Evolutionary conservation across 352 stramenopile species (phyloP).

Genomic region (Phytophthora sp.): DNA sequence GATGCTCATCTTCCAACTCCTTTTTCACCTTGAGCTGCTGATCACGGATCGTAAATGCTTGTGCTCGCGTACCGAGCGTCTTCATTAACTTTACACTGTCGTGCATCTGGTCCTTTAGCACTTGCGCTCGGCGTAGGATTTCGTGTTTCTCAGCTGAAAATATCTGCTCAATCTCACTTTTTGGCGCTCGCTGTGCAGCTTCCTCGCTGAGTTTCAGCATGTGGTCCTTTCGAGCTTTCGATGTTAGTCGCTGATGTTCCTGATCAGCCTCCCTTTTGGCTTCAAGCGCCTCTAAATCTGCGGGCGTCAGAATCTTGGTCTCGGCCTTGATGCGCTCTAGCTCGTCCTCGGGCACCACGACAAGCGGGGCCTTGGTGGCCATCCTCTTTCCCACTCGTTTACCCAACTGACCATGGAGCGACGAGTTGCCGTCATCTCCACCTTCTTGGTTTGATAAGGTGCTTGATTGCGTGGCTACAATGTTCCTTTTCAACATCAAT

Average conservation of each 20-base stretch:
- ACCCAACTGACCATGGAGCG: slow-evolving; percentile 1
- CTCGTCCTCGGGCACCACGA: slow-evolving; percentile 49
- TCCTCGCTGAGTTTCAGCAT: slow-evolving; percentile 79
- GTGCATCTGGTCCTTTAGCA: slow-evolving; percentile 77
- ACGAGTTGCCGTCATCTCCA: slow-evolving; percentile 13
- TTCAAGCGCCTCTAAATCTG: slow-evolving; percentile 62
- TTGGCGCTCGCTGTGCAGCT: slow-evolving; percentile 62
- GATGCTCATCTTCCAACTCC: slow-evolving; percentile 70
- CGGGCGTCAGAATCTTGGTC: slow-evolving; percentile 64
- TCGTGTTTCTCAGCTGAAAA: slow-evolving; percentile 73
- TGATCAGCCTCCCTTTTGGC: slow-evolving; percentile 59
- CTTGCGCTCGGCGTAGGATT: slow-evolving; percentile 53
- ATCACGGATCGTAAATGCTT: slow-evolving; percentile 95
- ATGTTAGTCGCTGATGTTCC: slow-evolving; percentile 58
- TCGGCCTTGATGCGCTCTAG: slow-evolving; percentile 70
- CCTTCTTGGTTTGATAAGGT: slow-evolving; percentile 36
- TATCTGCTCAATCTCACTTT: slow-evolving; percentile 82
- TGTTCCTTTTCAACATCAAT: slow-evolving; percentile 33
- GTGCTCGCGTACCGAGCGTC: slow-evolving; percentile 90
- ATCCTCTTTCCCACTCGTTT: slow-evolving; percentile 20
- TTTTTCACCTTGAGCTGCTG: slow-evolving; percentile 85
- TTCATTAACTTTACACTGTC: slow-evolving; percentile 96
- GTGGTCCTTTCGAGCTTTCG: slow-evolving; percentile 80
- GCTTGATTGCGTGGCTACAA: slow-evolving; percentile 32
- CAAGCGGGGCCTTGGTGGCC: slow-evolving; percentile 7